A percentile compares a stretch with the other conserved stretches of the same genome.
Evolutionary conservation across 441 rosid genomes (phyloP).

Genomic region (Adansonia gregorii): DNA sequence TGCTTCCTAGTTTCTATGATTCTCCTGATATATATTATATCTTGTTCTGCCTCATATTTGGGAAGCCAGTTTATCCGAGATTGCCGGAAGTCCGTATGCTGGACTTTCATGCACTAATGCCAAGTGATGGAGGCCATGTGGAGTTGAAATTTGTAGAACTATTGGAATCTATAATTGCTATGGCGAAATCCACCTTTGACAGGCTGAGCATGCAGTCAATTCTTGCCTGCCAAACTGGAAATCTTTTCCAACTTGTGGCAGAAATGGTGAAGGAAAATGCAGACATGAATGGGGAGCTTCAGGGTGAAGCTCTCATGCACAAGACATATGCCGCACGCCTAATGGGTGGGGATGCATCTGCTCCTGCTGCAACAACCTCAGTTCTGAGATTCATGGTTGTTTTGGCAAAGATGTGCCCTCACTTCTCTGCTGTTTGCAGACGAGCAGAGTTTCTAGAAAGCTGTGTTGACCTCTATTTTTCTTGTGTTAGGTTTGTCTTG

Average conservation of each 20-base stretch:
- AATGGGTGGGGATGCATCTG: constrained; percentile 99
- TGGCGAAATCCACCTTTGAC: constrained; percentile 97
- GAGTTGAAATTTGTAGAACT: constrained; percentile 95
- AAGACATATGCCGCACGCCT: constrained; percentile 99
- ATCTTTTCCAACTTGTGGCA: constrained; percentile 89
- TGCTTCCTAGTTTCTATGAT: constrained; percentile 96
- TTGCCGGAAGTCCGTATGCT: constrained; percentile 99
- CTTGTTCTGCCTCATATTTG: constrained; percentile 93
- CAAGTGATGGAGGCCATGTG: constrained; percentile 76
- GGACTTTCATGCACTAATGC: constrained; percentile 98
- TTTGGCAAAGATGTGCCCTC: constrained; percentile 96
- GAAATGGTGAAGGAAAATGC: constrained; percentile 91
- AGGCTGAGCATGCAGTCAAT: constrained; percentile 84
- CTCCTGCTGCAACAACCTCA: constrained; percentile 99
- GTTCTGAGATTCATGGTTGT: constrained; percentile 99
- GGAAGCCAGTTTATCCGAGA: constrained; percentile 98
- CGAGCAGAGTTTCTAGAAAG: constrained; percentile 90
- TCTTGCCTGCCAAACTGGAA: constrained; percentile 93
- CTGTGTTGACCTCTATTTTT: constrained; percentile 96
- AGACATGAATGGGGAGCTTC: constrained; percentile 97
- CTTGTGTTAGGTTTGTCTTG: constrained; percentile 89
- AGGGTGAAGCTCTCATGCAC: constrained; percentile 99
- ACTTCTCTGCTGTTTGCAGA: constrained; percentile 94
- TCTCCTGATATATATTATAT: constrained; percentile 99
- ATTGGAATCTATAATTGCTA: constrained; percentile 88